These are phyloP conservation scores for Penicillium corylophilum DNA, from an alignment of 2,329 filamentous ascomycete genomes.

Conservation along the genomic window DNA sequence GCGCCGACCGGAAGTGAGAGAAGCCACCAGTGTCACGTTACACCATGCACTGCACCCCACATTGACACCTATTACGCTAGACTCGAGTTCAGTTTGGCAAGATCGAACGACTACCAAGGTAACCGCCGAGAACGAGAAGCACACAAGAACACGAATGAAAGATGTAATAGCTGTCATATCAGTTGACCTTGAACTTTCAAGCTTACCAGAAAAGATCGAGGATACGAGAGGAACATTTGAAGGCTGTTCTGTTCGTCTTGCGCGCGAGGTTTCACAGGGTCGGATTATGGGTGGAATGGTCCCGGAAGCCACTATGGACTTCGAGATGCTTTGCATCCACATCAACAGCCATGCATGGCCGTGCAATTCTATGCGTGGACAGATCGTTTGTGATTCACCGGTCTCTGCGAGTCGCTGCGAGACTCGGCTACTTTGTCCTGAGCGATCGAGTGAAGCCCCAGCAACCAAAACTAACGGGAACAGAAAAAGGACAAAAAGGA, in stretches of 20 bases:
- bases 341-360: background rate
- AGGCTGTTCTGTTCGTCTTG: background rate
- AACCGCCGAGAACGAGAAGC: background rate
- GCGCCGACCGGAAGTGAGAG: background rate
- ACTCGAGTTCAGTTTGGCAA: background rate
- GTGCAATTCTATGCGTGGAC: background rate
- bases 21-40: background rate
- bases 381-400: background rate
- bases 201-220: background rate
- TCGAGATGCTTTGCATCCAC: background rate
- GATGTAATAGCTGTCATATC: background rate
- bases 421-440: background rate
- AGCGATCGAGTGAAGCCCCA: background rate
- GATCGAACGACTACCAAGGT: too few relatives aligned
- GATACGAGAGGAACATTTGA: background rate
- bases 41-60: background rate
- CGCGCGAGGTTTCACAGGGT: background rate
- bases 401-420: background rate
- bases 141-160: background rate
- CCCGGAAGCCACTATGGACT: background rate
- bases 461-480: background rate
- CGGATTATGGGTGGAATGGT: background rate
- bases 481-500: too few relatives aligned
- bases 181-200: background rate
- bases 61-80: background rate